Percentiles rank a stretch among this genome's conserved stretches.
These are phyloP conservation scores for Heterobasidion irregulare DNA, from an alignment of 1,284 basidiomycete genomes.

Conservation along the genomic window DNA sequence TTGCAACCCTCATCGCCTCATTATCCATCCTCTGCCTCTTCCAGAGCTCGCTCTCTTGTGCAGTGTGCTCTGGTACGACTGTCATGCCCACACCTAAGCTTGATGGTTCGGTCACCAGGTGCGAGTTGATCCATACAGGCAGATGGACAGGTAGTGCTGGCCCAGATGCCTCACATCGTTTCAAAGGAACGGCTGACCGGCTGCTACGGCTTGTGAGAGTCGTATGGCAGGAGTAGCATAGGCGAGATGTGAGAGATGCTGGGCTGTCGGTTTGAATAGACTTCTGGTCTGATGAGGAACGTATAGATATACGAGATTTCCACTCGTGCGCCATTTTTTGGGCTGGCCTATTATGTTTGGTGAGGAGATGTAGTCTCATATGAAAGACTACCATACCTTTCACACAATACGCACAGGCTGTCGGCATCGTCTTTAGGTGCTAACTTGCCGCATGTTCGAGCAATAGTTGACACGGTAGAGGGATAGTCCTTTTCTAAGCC, in stretches of 20 bases:
- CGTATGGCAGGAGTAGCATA: conserved; percentile 75
- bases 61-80: not conserved
- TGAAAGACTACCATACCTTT: conserved; percentile 42
- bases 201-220: conserved; percentile 59
- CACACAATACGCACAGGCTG: conserved; percentile 59
- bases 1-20: conserved; percentile 20
- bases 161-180: conserved; percentile 5
- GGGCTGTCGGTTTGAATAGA: conserved; percentile 7
- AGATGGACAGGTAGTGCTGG: conserved; percentile 14
- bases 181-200: conserved; percentile 18
- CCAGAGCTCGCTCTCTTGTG: conserved; percentile 13
- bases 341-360: conserved; percentile 41
- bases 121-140: conserved; percentile 28
- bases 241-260: conserved; percentile 33
- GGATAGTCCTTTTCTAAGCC: conserved; percentile 80
- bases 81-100: not conserved
- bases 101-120: not conserved
- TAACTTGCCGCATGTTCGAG: conserved; percentile 77
- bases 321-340: conserved; percentile 64
- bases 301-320: conserved; percentile 68
- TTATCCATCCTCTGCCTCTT: conserved; percentile 13
- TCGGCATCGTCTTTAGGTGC: conserved; percentile 54
- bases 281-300: conserved; percentile 33
- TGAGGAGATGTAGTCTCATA: conserved; percentile 3
- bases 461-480: conserved; percentile 84